phyloP scores from a whole-genome alignment of 1,284 basidiomycete species.

The Ceratobasidium sp. region DNA sequence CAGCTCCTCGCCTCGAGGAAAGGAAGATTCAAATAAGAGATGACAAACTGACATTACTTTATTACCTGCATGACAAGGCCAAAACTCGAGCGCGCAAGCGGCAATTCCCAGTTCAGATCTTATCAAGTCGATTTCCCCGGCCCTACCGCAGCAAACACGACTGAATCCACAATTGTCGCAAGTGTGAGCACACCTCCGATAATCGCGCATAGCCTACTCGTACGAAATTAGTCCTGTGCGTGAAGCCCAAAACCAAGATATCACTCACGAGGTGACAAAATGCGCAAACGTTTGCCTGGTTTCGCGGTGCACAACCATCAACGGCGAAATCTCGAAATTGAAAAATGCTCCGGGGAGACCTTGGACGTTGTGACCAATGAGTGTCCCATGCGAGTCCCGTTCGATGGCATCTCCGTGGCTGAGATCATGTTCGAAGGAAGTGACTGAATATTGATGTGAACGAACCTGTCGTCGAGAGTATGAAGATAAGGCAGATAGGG shows the following conservation, averaged over 20 bases:
- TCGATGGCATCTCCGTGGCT: slow-evolving; percentile 62
- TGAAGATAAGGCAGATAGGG: neutral
- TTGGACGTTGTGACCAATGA: slow-evolving; percentile 82
- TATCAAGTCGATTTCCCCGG: slow-evolving; percentile 64
- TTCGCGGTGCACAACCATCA: slow-evolving; percentile 92
- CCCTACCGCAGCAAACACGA: slow-evolving; percentile 82
- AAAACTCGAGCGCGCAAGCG: no score
- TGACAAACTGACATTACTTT: no score
- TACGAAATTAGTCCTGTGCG: no score
- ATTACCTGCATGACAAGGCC: no score
- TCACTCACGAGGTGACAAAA: slow-evolving; percentile 91
- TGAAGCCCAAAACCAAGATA: no score
- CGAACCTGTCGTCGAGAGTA: slow-evolving; percentile 67
- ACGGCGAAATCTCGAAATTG: slow-evolving; percentile 99
- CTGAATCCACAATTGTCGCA: slow-evolving; percentile 90
- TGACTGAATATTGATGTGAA: slow-evolving; percentile 93
- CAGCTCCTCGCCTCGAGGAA: no score
- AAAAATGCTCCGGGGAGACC: slow-evolving; percentile 90
- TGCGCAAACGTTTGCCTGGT: slow-evolving; percentile 95
- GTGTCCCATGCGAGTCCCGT: slow-evolving; percentile 78
- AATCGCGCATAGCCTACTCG: slow-evolving; percentile 90
- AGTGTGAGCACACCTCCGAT: slow-evolving; percentile 97
- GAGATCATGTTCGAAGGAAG: slow-evolving; percentile 95
- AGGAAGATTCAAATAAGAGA: no score
- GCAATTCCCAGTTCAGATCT: no score